Evolutionary conservation across 1,284 basidiomycete species (phyloP).

Genomic region (Paramarasmius palmivorus): DNA sequence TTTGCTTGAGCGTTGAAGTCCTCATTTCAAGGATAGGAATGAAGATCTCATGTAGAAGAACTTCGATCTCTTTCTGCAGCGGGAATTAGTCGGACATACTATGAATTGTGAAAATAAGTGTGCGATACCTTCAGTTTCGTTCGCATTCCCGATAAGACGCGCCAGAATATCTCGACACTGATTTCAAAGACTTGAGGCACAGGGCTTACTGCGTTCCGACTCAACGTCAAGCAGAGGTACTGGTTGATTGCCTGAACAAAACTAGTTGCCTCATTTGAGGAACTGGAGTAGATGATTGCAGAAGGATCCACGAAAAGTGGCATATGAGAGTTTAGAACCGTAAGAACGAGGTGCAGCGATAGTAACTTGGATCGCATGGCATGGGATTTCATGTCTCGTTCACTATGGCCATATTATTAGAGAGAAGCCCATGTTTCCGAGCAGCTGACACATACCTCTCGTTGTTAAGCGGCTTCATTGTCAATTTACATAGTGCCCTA

Average conservation of each 20-base stretch:
- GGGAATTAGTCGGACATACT: slow-evolving; percentile 9
- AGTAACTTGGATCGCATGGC: slow-evolving; percentile 95
- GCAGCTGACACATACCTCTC: slow-evolving; percentile 68
- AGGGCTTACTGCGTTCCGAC: slow-evolving; percentile 93
- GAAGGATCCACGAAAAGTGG: slow-evolving; percentile 83
- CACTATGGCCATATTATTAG: slow-evolving; percentile 46
- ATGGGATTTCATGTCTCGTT: slow-evolving; percentile 91
- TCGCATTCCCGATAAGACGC: slow-evolving; percentile 89
- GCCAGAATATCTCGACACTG: slow-evolving; percentile 98
- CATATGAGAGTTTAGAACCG: slow-evolving; percentile 92
- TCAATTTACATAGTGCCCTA: slow-evolving; percentile 92
- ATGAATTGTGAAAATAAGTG: slow-evolving; percentile 2
- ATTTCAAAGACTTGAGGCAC: slow-evolving; percentile 98
- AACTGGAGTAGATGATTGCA: slow-evolving; percentile 87
- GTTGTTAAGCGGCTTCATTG: slow-evolving; percentile 94
- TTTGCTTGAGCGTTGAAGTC: slow-evolving; percentile 93
- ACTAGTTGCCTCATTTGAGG: slow-evolving; percentile 81
- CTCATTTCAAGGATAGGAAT: slow-evolving; percentile 99
- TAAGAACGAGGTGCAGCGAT: slow-evolving; percentile 89
- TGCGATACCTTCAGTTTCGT: slow-evolving; percentile 86
- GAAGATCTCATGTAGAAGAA: slow-evolving; percentile 97
- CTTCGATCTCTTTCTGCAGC: slow-evolving; percentile 95
- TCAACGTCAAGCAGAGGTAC: slow-evolving; percentile 91
- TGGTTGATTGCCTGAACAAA: slow-evolving; percentile 94
- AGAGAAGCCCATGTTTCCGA: neutral